These are phyloP conservation scores for Phaeosphaeriaceae sp. DNA, from an alignment of 2,329 filamentous ascomycete genomes.

Conservation along the genomic window DNA sequence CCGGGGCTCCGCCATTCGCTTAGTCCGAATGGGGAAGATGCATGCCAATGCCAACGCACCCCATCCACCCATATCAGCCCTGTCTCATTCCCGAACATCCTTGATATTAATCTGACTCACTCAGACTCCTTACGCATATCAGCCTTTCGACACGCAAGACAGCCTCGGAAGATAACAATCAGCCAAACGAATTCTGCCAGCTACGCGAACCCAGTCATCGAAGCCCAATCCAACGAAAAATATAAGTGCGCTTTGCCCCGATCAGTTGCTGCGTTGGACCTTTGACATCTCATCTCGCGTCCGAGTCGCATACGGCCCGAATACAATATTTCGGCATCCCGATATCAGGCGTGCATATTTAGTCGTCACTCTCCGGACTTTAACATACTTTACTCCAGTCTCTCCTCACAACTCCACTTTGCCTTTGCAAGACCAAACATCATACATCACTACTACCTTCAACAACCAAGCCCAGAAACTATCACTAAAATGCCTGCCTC, in stretches of 20 bases:
- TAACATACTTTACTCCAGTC: background rate
- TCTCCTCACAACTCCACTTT: constrained; percentile 2
- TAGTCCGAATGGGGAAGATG: constrained; percentile 25
- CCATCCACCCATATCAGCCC: constrained; percentile 30
- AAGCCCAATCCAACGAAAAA: constrained; percentile 37
- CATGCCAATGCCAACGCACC: constrained; percentile 44
- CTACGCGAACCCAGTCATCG: constrained; percentile 29
- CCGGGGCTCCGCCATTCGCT: constrained; percentile 29
- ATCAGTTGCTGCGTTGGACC: constrained; percentile 10
- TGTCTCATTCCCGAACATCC: constrained; percentile 20
- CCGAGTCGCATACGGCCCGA: constrained; percentile 2
- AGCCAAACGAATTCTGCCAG: constrained; percentile 39
- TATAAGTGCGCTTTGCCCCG: constrained; percentile 24
- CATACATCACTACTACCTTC: background rate
- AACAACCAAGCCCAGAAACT: no score
- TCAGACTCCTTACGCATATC: constrained; percentile 34
- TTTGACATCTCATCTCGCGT: constrained; percentile 27
- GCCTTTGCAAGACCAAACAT: background rate
- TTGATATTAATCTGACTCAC: constrained; percentile 49
- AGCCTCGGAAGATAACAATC: constrained; percentile 27
- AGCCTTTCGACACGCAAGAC: constrained; percentile 19
- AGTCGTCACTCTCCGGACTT: constrained; percentile 16
- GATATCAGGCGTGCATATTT: constrained; percentile 23
- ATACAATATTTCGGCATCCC: constrained; percentile 6
- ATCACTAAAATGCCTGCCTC: constrained; percentile 39